phyloP scores from a whole-genome alignment of 225 moss, liverwort and hornwort genomes.

The Thuidium tamariscinum region DNA sequence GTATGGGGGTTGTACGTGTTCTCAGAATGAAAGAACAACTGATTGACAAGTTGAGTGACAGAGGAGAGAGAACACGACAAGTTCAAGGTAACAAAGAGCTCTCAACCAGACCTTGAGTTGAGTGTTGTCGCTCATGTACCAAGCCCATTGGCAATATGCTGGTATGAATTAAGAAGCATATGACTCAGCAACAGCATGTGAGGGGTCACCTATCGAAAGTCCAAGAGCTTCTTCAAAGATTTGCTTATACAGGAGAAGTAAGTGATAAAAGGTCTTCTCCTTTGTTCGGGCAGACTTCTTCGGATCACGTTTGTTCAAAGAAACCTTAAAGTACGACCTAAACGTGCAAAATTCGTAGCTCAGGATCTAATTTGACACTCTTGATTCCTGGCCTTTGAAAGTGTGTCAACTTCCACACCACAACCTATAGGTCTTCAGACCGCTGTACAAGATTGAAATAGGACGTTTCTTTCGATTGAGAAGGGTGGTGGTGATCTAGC shows the following conservation, averaged over 20 bases:
- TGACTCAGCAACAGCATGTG: background rate
- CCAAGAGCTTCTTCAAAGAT: background rate
- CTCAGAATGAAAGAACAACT: constrained; percentile 10
- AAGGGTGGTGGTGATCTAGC: background rate
- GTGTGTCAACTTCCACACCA: background rate
- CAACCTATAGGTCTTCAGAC: background rate
- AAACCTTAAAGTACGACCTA: background rate
- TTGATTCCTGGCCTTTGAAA: background rate
- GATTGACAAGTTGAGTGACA: constrained; percentile 57
- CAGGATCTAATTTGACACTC: background rate
- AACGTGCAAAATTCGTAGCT: background rate
- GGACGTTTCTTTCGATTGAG: background rate
- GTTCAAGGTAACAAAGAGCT: constrained; percentile 16
- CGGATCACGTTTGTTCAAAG: background rate
- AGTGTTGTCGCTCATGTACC: constrained; percentile 1
- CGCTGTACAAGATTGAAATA: background rate
- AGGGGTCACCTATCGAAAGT: background rate
- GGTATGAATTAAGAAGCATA: background rate
- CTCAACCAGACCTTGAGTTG: constrained; percentile 2
- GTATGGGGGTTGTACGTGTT: constrained; percentile 10
- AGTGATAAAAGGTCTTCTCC: background rate
- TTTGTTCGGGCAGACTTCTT: background rate
- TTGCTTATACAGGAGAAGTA: background rate
- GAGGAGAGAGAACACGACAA: constrained; percentile 69
- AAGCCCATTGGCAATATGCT: background rate